A percentile compares a stretch with the other conserved stretches of the same genome.
Conservation (phyloP, 2,329 filamentous ascomycete genomes). For the Zymoseptoria pseudotritici region DNA sequence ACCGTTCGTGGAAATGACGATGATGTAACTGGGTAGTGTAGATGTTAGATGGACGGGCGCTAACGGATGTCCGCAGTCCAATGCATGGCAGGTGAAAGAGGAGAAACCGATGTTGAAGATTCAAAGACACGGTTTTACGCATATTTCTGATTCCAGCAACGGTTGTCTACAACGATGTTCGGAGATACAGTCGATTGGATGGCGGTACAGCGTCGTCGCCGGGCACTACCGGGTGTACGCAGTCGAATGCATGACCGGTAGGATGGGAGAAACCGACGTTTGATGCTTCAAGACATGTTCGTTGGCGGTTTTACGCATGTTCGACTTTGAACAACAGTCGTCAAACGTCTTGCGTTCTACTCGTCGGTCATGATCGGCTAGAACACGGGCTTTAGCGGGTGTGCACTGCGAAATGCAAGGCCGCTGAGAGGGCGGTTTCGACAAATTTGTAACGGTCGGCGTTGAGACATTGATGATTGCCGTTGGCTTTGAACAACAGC, state of each 20-base stretch:
- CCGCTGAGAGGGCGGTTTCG: background rate
- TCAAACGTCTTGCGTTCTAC: background rate
- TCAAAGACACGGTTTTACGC: background rate
- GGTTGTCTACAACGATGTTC: background rate
- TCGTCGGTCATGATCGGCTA: background rate
- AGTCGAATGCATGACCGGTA: background rate
- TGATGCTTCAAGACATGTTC: background rate
- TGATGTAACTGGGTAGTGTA: background rate
- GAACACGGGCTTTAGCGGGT: background rate
- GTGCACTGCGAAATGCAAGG: background rate
- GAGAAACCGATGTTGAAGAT: background rate
- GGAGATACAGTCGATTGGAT: background rate
- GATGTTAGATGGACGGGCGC: background rate
- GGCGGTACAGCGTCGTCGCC: background rate
- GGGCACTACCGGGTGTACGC: background rate
- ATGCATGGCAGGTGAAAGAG: background rate
- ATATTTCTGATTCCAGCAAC: background rate
- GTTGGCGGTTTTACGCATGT: background rate
- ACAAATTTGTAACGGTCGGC: background rate
- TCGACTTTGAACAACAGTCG: background rate
- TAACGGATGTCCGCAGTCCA: background rate
- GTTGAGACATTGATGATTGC: background rate
- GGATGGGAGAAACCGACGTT: background rate
- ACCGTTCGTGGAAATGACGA: background rate
- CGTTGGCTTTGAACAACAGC: background rate